These are phyloP conservation scores for Diutina ranongensis DNA, from an alignment of 1,139 yeast genomes.

Conservation along the genomic window DNA sequence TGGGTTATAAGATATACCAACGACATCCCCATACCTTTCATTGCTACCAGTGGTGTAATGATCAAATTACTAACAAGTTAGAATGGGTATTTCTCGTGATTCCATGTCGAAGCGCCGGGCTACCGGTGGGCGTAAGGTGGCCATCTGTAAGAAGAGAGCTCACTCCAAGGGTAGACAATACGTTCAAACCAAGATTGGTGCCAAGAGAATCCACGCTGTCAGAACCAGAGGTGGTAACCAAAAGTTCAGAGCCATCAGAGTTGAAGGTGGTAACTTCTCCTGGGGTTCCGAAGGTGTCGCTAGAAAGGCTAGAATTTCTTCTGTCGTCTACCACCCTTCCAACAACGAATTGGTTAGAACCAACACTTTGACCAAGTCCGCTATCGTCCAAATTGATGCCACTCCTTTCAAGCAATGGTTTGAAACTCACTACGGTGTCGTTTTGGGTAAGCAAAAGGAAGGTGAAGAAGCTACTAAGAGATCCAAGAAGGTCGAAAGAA, in stretches of 20 bases:
- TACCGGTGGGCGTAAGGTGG: constrained; percentile 99
- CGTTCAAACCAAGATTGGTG: constrained; percentile 98
- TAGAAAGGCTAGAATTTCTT: constrained; percentile 97
- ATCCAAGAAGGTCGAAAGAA: constrained; percentile 81
- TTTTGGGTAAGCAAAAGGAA: constrained; percentile 75
- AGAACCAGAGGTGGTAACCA: constrained; percentile 99
- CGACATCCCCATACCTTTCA: not conserved
- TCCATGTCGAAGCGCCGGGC: constrained; percentile 99
- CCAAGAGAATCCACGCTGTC: constrained; percentile 97
- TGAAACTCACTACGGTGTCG: constrained; percentile 95
- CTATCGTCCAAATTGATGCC: constrained; percentile 98
- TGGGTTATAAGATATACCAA: not conserved
- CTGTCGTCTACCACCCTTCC: constrained; percentile 98
- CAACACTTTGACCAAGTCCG: constrained; percentile 97
- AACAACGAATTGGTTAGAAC: constrained; percentile 99
- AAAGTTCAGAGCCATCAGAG: constrained; percentile 99
- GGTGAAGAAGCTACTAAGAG: constrained; percentile 43
- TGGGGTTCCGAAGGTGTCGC: constrained; percentile 99
- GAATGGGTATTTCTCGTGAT: constrained; percentile 99
- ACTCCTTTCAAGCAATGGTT: constrained; percentile 99
- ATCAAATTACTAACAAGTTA: not conserved
- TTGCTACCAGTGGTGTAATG: not conserved
- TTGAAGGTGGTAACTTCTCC: constrained; percentile 99
- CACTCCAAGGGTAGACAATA: constrained; percentile 99
- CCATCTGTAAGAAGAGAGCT: constrained; percentile 99